These are phyloP conservation scores for Musa balbisiana DNA, from an alignment of 202 grass and related monocot species.

Conservation along the genomic window DNA sequence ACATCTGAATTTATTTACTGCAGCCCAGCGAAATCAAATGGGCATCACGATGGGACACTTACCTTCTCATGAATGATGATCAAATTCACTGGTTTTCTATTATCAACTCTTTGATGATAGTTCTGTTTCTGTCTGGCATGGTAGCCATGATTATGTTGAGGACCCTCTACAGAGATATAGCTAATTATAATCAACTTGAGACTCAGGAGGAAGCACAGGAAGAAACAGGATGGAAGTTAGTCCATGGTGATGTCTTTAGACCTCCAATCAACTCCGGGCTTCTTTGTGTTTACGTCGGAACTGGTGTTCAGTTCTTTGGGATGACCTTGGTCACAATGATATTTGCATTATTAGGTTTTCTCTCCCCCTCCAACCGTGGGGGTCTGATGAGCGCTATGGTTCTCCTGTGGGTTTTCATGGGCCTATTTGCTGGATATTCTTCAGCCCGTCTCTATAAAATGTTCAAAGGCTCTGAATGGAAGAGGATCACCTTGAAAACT, in stretches of 20 bases:
- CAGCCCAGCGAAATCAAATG: constrained; percentile 81
- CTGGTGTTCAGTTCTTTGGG: constrained; percentile 17
- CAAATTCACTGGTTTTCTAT: constrained; percentile 64
- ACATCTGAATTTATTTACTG: constrained; percentile 17
- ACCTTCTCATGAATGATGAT: constrained; percentile 71
- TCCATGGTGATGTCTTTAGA: constrained; percentile 17
- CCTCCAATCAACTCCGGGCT: constrained; percentile 11
- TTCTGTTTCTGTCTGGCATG: constrained; percentile 26
- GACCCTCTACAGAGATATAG: constrained; percentile 16
- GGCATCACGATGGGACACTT: constrained; percentile 90
- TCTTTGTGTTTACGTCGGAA: constrained; percentile 18
- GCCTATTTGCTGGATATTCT: constrained; percentile 19
- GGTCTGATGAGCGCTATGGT: constrained; percentile 16
- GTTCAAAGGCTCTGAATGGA: constrained; percentile 25
- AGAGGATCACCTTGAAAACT: constrained; percentile 23
- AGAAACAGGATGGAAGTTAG: constrained; percentile 23
- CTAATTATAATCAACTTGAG: constrained; percentile 13
- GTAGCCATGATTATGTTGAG: constrained; percentile 31
- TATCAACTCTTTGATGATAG: constrained; percentile 19
- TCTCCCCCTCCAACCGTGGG: constrained; percentile 19
- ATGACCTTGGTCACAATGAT: constrained; percentile 19
- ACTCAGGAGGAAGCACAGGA: constrained; percentile 17
- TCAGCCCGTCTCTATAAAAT: constrained; percentile 21
- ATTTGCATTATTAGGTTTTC: constrained; percentile 25
- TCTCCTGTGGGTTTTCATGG: constrained; percentile 25